Conservation (phyloP, 352 stramenopile genomes). For the Peronospora destructor region DNA sequence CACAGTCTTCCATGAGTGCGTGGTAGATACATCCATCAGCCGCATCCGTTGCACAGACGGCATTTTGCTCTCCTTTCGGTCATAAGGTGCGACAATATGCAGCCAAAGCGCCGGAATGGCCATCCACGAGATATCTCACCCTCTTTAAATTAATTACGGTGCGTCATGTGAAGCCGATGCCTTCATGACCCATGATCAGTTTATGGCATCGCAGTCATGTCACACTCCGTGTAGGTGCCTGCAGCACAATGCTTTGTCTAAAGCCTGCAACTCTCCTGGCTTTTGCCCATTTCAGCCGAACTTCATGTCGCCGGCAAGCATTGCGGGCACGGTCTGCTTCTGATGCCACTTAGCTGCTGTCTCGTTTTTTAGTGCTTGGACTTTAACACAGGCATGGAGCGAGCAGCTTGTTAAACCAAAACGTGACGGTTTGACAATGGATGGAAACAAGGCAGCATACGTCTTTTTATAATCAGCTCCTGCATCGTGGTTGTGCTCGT, state of each 20-base stretch:
- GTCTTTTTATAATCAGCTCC: no score
- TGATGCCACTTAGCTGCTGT: neutral
- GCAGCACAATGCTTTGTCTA: slow-evolving; percentile 21
- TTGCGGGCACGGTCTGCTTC: neutral
- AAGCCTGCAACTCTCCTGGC: slow-evolving; percentile 20
- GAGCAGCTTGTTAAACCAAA: neutral
- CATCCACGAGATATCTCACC: slow-evolving; percentile 5
- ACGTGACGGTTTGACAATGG: no score
- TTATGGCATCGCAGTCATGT: slow-evolving; percentile 9
- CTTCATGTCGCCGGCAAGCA: no score
- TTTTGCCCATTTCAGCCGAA: slow-evolving; percentile 8
- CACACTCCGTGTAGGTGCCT: slow-evolving; percentile 6
- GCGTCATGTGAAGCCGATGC: neutral
- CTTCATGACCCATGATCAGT: neutral
- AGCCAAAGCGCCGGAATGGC: neutral
- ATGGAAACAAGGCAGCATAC: no score
- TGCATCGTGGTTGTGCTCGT: no score
- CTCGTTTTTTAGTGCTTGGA: neutral
- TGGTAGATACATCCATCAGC: neutral
- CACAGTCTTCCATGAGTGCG: slow-evolving; percentile 7
- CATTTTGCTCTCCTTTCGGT: neutral
- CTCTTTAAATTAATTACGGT: neutral
- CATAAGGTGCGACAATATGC: neutral
- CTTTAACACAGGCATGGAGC: neutral
- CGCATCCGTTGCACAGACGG: neutral